Evolutionary conservation across 257 asterid species (phyloP).

Genomic region (Echium plantagineum): DNA sequence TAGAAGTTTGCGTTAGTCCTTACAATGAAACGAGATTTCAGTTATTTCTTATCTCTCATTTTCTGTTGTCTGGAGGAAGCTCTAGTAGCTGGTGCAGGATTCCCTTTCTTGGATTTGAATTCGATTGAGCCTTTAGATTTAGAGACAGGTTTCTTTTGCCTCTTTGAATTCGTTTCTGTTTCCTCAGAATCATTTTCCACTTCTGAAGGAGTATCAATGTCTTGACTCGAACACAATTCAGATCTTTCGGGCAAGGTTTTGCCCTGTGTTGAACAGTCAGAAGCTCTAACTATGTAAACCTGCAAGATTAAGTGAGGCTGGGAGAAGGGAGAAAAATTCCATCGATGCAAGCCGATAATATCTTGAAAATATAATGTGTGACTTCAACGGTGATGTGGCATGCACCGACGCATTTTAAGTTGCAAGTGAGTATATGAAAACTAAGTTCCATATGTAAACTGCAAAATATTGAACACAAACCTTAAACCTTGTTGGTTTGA

Average conservation of each 20-base stretch:
- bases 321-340: not conserved
- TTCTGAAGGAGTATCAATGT: not conserved
- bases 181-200: conserved; percentile 13
- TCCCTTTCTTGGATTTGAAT: conserved; percentile 15
- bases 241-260: not conserved
- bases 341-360: not conserved
- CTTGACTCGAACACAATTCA: not conserved
- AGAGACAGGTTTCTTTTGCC: conserved; percentile 1
- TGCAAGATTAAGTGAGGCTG: conserved; percentile 8
- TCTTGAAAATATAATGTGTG: not conserved
- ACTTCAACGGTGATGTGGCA: not conserved
- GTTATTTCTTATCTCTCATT: conserved; percentile 24
- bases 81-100: conserved; percentile 15
- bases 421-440: not conserved
- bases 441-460: not conserved
- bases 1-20: not conserved
- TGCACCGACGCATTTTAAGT: no score
- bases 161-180: conserved; percentile 13
- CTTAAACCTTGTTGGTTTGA: conserved; percentile 68
- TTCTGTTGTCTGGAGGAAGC: conserved; percentile 34
- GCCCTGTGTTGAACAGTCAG: not conserved
- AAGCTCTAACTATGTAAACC: conserved; percentile 61
- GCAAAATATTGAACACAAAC: conserved; percentile 22
- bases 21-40: no score
- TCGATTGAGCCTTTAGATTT: conserved; percentile 9